A percentile compares a stretch with the other conserved stretches of the same genome.
Evolutionary conservation across 805 yeast genomes (phyloP).

Genomic region (Barnettozyma populi): DNA sequence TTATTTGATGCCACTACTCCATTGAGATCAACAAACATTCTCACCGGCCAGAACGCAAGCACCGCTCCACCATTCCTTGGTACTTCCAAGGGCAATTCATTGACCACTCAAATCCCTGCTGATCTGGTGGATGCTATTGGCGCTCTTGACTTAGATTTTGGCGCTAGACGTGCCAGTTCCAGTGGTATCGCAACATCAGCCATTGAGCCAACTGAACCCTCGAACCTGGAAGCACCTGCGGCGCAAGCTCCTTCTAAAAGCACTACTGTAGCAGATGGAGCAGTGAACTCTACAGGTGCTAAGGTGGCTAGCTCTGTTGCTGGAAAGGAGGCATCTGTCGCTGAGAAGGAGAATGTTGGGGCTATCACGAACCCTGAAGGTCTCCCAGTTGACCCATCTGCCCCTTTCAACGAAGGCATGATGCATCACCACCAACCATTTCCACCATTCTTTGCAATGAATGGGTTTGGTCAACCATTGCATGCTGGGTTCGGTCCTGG

Average conservation of each 20-base stretch:
- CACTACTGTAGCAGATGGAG: neutral
- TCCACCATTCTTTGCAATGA: slow-evolving; percentile 25
- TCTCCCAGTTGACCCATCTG: slow-evolving; percentile 14
- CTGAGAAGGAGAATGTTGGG: neutral
- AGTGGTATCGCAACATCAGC: slow-evolving; percentile 7
- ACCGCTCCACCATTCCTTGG: slow-evolving; percentile 25
- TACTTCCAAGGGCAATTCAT: slow-evolving; percentile 8
- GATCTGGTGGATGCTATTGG: slow-evolving; percentile 24
- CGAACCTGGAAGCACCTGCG: too few relatives aligned
- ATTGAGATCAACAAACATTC: slow-evolving; percentile 18
- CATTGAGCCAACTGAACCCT: slow-evolving; percentile 2
- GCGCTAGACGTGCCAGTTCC: slow-evolving; percentile 5
- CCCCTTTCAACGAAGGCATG: slow-evolving; percentile 12
- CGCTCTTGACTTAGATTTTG: slow-evolving; percentile 23
- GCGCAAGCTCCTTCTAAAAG: neutral
- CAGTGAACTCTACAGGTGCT: neutral
- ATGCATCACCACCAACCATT: slow-evolving; percentile 20
- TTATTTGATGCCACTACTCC: slow-evolving; percentile 20
- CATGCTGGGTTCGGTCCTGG: slow-evolving; percentile 18
- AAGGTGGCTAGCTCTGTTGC: slow-evolving; percentile 12
- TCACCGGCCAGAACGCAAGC: slow-evolving; percentile 13
- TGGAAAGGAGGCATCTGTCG: slow-evolving; percentile 11
- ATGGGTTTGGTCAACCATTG: slow-evolving; percentile 26
- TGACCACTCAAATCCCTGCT: slow-evolving; percentile 11
- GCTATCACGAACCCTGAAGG: neutral